Conservation (phyloP, 1,284 basidiomycete genomes). For the Naganishia cerealis region DNA sequence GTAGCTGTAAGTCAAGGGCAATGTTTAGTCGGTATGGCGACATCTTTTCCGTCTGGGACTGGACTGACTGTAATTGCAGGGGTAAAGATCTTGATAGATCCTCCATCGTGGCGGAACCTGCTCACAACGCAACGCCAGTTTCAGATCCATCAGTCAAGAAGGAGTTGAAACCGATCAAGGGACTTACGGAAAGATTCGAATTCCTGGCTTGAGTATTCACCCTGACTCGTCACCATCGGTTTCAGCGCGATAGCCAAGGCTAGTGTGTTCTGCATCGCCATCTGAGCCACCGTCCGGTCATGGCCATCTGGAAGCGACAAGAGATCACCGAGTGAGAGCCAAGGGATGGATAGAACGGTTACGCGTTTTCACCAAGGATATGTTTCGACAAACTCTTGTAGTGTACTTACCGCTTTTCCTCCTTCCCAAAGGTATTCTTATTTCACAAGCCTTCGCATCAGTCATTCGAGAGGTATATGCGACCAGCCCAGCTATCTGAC, state of each 20-base stretch:
- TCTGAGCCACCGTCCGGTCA: constrained; percentile 2
- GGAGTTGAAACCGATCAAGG: neutral
- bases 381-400: neutral
- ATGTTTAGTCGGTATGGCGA: neutral
- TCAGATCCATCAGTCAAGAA: neutral
- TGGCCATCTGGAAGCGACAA: constrained; percentile 2
- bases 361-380: no score
- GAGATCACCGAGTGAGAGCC: no score
- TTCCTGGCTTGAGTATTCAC: constrained; percentile 17
- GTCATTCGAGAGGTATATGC: neutral
- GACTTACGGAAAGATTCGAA: constrained; percentile 19
- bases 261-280: constrained; percentile 14
- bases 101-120: constrained; percentile 12
- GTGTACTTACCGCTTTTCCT: neutral
- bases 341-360: no score
- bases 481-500: constrained; percentile 14
- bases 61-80: constrained; percentile 19
- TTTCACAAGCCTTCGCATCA: neutral
- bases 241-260: constrained; percentile 11
- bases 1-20: neutral
- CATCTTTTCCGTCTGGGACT: neutral
- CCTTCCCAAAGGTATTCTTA: constrained; percentile 6
- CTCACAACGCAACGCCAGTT: neutral
- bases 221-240: constrained; percentile 17
- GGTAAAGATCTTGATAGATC: constrained; percentile 10